Percentiles rank a stretch among this genome's conserved stretches.
Conservation (phyloP, 225 moss, liverwort and hornwort genomes). For the Rhytidiadelphus loreus region DNA sequence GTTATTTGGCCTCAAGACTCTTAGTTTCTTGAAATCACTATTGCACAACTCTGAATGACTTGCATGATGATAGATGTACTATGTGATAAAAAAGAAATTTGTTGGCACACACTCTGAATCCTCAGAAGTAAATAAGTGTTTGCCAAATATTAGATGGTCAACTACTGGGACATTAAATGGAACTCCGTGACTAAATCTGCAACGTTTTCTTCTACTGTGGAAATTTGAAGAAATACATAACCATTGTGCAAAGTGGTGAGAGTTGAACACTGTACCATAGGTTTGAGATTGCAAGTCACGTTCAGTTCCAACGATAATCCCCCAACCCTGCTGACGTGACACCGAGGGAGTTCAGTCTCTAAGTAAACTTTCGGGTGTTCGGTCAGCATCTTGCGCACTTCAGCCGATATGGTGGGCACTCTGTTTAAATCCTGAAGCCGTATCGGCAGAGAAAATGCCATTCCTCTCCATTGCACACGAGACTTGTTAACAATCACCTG, state of each 20-base stretch:
- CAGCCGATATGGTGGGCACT: slow-evolving; percentile 44
- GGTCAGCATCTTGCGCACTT: slow-evolving; percentile 68
- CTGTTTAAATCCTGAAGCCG: slow-evolving; percentile 59
- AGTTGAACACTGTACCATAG: slow-evolving; percentile 51
- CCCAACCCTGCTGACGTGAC: slow-evolving; percentile 47
- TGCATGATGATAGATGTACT: background rate
- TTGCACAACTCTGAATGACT: background rate
- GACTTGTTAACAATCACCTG: slow-evolving; percentile 95
- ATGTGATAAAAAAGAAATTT: too few relatives aligned
- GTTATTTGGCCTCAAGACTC: too few relatives aligned
- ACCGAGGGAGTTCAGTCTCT: slow-evolving; percentile 68
- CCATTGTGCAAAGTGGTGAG: background rate
- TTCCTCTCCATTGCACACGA: slow-evolving; percentile 67
- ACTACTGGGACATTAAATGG: background rate
- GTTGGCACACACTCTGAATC: background rate
- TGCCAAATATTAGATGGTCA: background rate
- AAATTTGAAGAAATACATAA: background rate
- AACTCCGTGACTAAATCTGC: background rate
- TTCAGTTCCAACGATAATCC: slow-evolving; percentile 54
- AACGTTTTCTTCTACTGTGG: background rate
- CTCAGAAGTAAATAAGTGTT: background rate
- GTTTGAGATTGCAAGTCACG: slow-evolving; percentile 71
- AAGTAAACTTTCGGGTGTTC: slow-evolving; percentile 57
- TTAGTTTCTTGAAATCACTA: background rate
- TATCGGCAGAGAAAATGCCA: slow-evolving; percentile 64